Evolutionary conservation across 1,139 yeast genomes (phyloP).

Genomic region (Pichia sp.): DNA sequence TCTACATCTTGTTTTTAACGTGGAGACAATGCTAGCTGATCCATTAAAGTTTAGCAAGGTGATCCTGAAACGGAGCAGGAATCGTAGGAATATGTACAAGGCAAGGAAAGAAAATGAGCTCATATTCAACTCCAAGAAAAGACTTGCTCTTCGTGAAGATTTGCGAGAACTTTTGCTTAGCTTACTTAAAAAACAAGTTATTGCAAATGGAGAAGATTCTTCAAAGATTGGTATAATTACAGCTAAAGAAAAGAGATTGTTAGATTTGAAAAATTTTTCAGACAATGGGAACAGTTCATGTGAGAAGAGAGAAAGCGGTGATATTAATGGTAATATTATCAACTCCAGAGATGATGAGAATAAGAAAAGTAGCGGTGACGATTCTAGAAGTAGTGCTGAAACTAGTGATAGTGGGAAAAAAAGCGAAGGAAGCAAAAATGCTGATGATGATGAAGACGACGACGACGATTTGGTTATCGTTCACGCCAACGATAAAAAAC

Average conservation of each 20-base stretch:
- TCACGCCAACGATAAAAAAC: conserved; percentile 10
- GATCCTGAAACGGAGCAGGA: conserved; percentile 25
- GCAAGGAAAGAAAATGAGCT: conserved; percentile 8
- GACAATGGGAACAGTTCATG: not conserved
- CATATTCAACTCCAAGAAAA: conserved; percentile 35
- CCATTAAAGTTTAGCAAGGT: conserved; percentile 21
- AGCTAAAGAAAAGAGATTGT: conserved; percentile 4
- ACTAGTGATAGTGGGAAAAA: not conserved
- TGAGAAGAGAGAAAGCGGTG: not conserved
- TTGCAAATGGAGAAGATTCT: conserved; percentile 32
- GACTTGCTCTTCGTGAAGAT: conserved; percentile 35
- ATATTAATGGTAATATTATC: not conserved
- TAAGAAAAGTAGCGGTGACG: not conserved
- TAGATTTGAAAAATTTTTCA: not conserved
- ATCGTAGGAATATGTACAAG: conserved; percentile 9
- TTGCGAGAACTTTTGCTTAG: conserved; percentile 34
- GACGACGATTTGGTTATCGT: conserved; percentile 12
- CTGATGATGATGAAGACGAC: conserved; percentile 1
- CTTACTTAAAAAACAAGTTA: conserved; percentile 38
- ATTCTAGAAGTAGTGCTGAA: not conserved
- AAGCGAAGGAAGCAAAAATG: not conserved
- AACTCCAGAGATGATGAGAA: not conserved
- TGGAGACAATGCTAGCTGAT: conserved; percentile 47
- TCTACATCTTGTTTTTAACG: conserved; percentile 79
- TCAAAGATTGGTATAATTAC: conserved; percentile 32